phyloP scores from a whole-genome alignment of 805 yeast genomes.

The Ogataea nonfermentans region DNA sequence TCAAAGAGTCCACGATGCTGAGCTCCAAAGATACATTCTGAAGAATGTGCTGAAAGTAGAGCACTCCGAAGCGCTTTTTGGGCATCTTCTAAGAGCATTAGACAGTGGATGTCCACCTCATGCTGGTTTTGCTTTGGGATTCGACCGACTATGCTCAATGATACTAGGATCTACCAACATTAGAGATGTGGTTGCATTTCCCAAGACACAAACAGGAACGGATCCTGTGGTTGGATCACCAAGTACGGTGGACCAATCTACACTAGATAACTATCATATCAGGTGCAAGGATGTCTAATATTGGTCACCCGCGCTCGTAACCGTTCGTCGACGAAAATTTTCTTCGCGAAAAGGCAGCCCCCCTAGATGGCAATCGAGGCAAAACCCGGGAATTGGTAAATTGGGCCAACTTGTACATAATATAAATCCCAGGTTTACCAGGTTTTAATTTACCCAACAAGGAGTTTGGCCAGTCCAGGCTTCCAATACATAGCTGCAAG shows the following conservation, averaged over 20 bases:
- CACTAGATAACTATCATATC: constrained; percentile 56
- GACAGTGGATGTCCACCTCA: constrained; percentile 97
- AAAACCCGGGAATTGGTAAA: constrained; percentile 9
- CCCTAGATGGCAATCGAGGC: constrained; percentile 11
- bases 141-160: constrained; percentile 93
- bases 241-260: constrained; percentile 50
- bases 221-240: constrained; percentile 92
- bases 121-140: constrained; percentile 95
- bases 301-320: constrained; percentile 4
- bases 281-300: constrained; percentile 8
- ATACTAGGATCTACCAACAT: constrained; percentile 72
- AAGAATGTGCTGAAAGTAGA: constrained; percentile 57
- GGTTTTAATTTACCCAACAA: constrained; percentile 6
- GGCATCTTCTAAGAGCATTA: constrained; percentile 80
- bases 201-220: constrained; percentile 84
- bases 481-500: constrained; percentile 6
- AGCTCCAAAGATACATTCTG: constrained; percentile 72
- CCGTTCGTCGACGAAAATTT: constrained; percentile 13
- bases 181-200: constrained; percentile 93
- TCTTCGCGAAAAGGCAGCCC: constrained; percentile 13
- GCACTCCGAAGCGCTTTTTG: constrained; percentile 65
- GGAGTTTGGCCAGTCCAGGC: constrained; percentile 12
- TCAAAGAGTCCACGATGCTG: constrained; percentile 86
- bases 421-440: constrained; percentile 8
- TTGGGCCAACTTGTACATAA: constrained; percentile 15